phyloP scores from a whole-genome alignment of 768 basidiomycete genomes.

The Favolaschia claudopus region DNA sequence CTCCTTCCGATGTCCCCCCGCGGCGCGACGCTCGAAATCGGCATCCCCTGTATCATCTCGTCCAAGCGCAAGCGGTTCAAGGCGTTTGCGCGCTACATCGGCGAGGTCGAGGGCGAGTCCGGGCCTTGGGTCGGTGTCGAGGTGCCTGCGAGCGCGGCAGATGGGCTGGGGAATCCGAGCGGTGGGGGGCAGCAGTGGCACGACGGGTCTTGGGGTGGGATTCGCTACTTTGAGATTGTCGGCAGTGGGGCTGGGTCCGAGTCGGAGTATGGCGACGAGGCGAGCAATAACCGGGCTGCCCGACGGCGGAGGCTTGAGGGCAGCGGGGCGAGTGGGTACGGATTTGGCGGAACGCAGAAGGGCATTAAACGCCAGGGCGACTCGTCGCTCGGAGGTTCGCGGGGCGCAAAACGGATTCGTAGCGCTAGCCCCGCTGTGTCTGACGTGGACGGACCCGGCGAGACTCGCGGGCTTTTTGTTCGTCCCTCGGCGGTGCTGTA shows the following conservation, averaged over 20 bases:
- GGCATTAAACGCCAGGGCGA: conserved; percentile 50
- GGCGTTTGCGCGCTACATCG: conserved; percentile 88
- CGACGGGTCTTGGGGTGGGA: conserved; percentile 83
- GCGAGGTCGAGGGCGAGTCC: conserved; percentile 79
- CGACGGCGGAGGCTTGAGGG: conserved; percentile 53
- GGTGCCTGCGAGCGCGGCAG: conserved; percentile 62
- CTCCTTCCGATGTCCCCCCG: conserved; percentile 41
- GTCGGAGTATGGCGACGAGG: conserved; percentile 70
- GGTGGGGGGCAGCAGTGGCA: conserved; percentile 80
- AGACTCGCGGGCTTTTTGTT: conserved; percentile 83
- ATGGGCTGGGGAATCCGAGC: conserved; percentile 35
- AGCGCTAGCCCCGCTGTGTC: conserved; percentile 72
- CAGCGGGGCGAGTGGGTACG: conserved; percentile 39
- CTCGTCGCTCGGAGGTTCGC: conserved; percentile 53
- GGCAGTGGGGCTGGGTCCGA: conserved; percentile 52
- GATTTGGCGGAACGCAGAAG: conserved; percentile 30
- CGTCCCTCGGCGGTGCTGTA: conserved; percentile 88
- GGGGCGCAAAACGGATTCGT: conserved; percentile 73
- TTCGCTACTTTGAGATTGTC: conserved; percentile 85
- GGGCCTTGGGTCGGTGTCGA: conserved; percentile 95
- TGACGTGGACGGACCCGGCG: conserved; percentile 56
- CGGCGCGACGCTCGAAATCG: conserved; percentile 82
- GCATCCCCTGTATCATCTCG: conserved; percentile 90
- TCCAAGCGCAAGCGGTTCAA: conserved; percentile 85
- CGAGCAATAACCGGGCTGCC: conserved; percentile 44